phyloP scores from a whole-genome alignment of 1,284 basidiomycete genomes.

The Apiotrichum siamense region DNA sequence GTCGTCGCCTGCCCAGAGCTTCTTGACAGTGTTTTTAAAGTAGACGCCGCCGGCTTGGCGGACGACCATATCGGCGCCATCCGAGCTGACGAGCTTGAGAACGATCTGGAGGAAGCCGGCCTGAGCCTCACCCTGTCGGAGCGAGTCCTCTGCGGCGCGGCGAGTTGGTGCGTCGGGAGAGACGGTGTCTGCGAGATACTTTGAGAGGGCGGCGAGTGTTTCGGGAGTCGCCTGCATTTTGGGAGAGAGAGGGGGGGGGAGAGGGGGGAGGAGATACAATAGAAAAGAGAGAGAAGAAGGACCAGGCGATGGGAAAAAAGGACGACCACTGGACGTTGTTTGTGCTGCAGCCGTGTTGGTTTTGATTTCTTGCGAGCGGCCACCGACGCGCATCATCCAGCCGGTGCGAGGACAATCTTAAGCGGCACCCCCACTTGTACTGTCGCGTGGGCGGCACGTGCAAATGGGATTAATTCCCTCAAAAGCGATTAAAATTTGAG shows the following conservation, averaged over 20 bases:
- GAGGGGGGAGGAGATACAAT: neutral
- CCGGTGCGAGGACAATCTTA: too few species aligned
- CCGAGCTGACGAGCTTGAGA: slow-evolving; percentile 61
- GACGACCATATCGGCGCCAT: slow-evolving; percentile 51
- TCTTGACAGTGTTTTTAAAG: slow-evolving; percentile 80
- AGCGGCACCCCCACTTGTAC: neutral
- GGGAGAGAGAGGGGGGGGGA: neutral
- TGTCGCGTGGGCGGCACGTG: neutral
- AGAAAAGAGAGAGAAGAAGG: neutral
- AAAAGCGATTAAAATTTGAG: neutral
- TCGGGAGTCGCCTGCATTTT: slow-evolving; percentile 41
- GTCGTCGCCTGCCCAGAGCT: slow-evolving; percentile 68
- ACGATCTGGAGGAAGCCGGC: slow-evolving; percentile 75
- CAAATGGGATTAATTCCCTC: neutral
- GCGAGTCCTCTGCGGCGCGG: slow-evolving; percentile 71
- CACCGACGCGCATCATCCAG: too few species aligned
- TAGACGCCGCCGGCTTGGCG: slow-evolving; percentile 77
- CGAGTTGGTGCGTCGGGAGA: slow-evolving; percentile 67
- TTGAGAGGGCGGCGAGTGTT: slow-evolving; percentile 36
- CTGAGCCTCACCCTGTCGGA: slow-evolving; percentile 62
- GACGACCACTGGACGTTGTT: too few species aligned
- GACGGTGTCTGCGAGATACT: slow-evolving; percentile 43
- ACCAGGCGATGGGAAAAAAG: neutral
- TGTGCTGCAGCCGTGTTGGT: too few species aligned
- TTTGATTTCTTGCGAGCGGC: too few species aligned